Conservation (phyloP, 495 filamentous ascomycete genomes). For the Parmelia sp. region DNA sequence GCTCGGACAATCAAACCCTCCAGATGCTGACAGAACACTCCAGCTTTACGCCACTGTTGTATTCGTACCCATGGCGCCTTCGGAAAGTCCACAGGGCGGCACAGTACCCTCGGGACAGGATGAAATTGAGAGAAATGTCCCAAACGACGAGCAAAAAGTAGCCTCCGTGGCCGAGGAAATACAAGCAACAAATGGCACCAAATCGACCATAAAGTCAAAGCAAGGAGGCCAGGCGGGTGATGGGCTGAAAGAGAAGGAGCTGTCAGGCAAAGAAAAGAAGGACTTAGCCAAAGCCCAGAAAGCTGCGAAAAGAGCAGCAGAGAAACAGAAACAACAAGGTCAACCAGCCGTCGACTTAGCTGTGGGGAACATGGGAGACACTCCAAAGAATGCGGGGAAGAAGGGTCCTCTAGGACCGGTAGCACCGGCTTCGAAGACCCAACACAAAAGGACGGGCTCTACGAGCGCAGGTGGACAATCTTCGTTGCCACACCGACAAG, state of each 20-base stretch:
- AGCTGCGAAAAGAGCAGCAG: slow-evolving; percentile 61
- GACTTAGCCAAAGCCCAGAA: slow-evolving; percentile 75
- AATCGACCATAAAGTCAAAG: slow-evolving; percentile 34
- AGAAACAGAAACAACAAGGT: slow-evolving; percentile 42
- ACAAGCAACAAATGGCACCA: slow-evolving; percentile 15
- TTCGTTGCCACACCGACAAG: slow-evolving; percentile 19
- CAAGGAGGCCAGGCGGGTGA: slow-evolving; percentile 24
- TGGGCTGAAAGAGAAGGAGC: slow-evolving; percentile 39
- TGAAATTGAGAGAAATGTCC: background rate
- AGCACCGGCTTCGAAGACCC: slow-evolving; percentile 17
- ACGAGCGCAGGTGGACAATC: slow-evolving; percentile 18
- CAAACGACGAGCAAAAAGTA: slow-evolving; percentile 3
- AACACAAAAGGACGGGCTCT: slow-evolving; percentile 25
- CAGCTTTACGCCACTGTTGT: background rate
- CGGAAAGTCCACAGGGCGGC: background rate
- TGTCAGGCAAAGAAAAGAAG: slow-evolving; percentile 64
- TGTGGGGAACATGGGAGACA: slow-evolving; percentile 25
- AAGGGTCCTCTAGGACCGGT: slow-evolving; percentile 25
- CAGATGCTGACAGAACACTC: background rate
- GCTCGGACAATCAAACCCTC: background rate
- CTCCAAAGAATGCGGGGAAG: slow-evolving; percentile 38
- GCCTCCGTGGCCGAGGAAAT: background rate
- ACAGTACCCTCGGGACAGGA: background rate
- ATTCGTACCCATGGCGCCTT: background rate
- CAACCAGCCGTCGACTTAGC: slow-evolving; percentile 30